Evolutionary conservation across 305 asterid species (phyloP).

Genomic region (Lippia alba): DNA sequence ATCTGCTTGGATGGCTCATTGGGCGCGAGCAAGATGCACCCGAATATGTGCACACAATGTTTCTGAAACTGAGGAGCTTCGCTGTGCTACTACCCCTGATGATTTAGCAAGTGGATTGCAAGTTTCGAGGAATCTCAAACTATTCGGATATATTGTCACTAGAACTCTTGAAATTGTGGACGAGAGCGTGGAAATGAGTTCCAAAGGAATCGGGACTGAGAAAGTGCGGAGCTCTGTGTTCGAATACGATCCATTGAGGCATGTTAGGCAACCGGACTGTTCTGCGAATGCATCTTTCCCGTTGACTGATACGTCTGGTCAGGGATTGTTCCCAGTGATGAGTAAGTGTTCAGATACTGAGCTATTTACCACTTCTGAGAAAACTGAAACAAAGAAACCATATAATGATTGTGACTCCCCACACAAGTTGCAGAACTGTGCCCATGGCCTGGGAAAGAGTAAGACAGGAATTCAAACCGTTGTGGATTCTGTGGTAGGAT

Average conservation of each 20-base stretch:
- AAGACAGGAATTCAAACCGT: slow-evolving; percentile 51
- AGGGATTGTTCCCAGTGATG: slow-evolving; percentile 41
- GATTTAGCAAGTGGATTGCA: slow-evolving; percentile 28
- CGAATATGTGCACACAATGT: slow-evolving; percentile 27
- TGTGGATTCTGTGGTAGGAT: slow-evolving; percentile 42
- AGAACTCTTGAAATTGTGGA: slow-evolving; percentile 29
- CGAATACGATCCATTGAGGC: slow-evolving; percentile 29
- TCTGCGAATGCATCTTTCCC: slow-evolving; percentile 30
- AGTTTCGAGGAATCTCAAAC: slow-evolving; percentile 24
- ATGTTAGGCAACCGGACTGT: slow-evolving; percentile 27
- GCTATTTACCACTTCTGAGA: background rate
- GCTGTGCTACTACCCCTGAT: slow-evolving; percentile 24
- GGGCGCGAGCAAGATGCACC: slow-evolving; percentile 49
- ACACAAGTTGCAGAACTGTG: slow-evolving; percentile 40
- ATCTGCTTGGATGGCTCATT: slow-evolving; percentile 72
- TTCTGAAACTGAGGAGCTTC: slow-evolving; percentile 35
- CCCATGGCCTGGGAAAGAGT: slow-evolving; percentile 45
- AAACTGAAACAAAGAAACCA: slow-evolving; percentile 35
- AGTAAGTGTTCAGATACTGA: slow-evolving; percentile 40
- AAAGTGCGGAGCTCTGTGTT: slow-evolving; percentile 25
- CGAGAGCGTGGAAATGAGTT: slow-evolving; percentile 36
- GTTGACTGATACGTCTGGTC: slow-evolving; percentile 30
- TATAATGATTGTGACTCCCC: slow-evolving; percentile 6
- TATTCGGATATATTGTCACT: slow-evolving; percentile 12
- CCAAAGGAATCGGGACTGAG: slow-evolving; percentile 38